A percentile compares a stretch with the other conserved stretches of the same genome.
These are phyloP conservation scores for Colletotrichum shisoi DNA, from an alignment of 2,329 filamentous ascomycete genomes.

Conservation along the genomic window DNA sequence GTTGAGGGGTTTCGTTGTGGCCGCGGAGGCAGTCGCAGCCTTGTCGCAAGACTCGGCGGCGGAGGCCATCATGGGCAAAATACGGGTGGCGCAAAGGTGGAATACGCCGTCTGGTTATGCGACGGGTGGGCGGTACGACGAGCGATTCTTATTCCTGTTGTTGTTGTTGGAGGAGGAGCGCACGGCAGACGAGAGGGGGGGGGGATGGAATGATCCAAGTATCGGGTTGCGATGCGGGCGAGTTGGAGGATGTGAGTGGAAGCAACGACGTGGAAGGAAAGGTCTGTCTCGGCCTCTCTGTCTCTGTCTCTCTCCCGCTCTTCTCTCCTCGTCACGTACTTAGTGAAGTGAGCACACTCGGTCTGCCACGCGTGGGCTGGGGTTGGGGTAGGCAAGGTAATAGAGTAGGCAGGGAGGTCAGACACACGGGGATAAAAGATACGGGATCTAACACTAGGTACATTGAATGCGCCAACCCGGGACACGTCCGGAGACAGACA, in stretches of 20 bases:
- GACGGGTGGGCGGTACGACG: not conserved
- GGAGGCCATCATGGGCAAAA: constrained; percentile 48
- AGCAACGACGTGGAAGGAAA: not conserved
- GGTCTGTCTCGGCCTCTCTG: constrained; percentile 15
- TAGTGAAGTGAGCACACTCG: too few species aligned
- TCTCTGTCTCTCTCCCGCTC: constrained; percentile 1
- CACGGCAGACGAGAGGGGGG: not conserved
- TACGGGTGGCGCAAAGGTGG: constrained; percentile 15
- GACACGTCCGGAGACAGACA: constrained; percentile 14
- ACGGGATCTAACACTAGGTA: constrained; percentile 3
- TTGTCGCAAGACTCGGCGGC: constrained; percentile 46
- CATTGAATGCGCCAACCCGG: not conserved
- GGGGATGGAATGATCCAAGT: not conserved
- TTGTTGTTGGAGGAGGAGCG: not conserved
- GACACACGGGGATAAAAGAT: constrained; percentile 21
- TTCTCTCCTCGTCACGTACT: too few species aligned
- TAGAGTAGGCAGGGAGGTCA: constrained; percentile 17
- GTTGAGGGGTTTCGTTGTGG: constrained; percentile 40
- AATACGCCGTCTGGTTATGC: constrained; percentile 7
- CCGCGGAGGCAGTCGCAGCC: constrained; percentile 41
- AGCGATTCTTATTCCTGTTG: too few species aligned
- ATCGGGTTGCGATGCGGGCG: not conserved
- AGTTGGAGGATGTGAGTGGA: not conserved
- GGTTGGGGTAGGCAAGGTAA: too few species aligned
- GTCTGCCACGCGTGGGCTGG: too few species aligned